These are phyloP conservation scores for Teratosphaeria gauchensis DNA, from an alignment of 2,329 filamentous ascomycete genomes.

Conservation along the genomic window DNA sequence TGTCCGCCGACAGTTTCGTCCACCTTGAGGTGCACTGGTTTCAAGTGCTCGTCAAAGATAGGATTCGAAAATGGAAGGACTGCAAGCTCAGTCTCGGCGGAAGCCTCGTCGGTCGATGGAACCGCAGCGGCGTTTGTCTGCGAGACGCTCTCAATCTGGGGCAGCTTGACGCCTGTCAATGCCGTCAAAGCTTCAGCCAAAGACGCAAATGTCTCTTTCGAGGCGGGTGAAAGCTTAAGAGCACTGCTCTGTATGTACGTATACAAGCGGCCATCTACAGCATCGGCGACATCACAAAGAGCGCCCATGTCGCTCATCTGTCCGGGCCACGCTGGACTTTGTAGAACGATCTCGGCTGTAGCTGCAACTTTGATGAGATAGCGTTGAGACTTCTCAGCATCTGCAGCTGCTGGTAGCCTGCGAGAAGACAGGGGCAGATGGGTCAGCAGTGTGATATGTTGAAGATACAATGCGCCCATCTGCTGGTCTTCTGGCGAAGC, in stretches of 20 bases:
- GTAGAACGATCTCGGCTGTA: slow-evolving; percentile 29
- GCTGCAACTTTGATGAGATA: slow-evolving; percentile 27
- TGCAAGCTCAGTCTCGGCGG: slow-evolving; percentile 7
- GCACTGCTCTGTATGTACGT: slow-evolving; percentile 11
- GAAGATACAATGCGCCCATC: slow-evolving; percentile 16
- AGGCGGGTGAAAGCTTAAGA: slow-evolving; percentile 5
- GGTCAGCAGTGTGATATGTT: slow-evolving; percentile 22
- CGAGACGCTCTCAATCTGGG: neutral
- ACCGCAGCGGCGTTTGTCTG: neutral
- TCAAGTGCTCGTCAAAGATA: slow-evolving; percentile 40
- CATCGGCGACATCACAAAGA: slow-evolving; percentile 42
- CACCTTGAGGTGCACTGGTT: slow-evolving; percentile 32
- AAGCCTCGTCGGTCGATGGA: neutral
- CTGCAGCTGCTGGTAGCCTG: slow-evolving; percentile 11
- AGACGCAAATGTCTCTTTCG: slow-evolving; percentile 13
- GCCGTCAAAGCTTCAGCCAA: slow-evolving; percentile 14
- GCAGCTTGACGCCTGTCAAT: slow-evolving; percentile 1
- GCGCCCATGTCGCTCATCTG: slow-evolving; percentile 11
- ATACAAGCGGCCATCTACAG: slow-evolving; percentile 47
- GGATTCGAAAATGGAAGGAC: slow-evolving; percentile 40
- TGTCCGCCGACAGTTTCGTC: slow-evolving; percentile 25
- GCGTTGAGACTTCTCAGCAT: slow-evolving; percentile 6
- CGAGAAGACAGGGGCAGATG: slow-evolving; percentile 22
- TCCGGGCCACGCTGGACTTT: slow-evolving; percentile 28
- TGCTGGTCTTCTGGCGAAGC: slow-evolving; percentile 1